Evolutionary conservation across 495 filamentous ascomycete species (phyloP).

Genomic region (Aspergillus homomorphus): DNA sequence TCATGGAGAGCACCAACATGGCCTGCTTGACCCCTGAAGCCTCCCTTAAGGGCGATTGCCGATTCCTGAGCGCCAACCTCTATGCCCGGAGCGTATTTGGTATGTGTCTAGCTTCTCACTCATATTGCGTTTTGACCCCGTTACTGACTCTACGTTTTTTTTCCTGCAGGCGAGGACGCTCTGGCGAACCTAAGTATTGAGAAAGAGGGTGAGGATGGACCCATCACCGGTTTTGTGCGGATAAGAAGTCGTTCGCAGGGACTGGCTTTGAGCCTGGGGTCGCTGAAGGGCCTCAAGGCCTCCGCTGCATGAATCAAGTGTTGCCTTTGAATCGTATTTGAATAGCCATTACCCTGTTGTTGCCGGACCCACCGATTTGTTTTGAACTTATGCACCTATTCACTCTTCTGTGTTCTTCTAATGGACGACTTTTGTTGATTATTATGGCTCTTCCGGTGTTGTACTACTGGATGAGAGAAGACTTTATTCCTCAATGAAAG

Average conservation of each 20-base stretch:
- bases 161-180: constrained; percentile 85
- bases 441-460: constrained; percentile 29
- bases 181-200: constrained; percentile 97
- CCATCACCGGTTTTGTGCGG: constrained; percentile 96
- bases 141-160: constrained; percentile 23
- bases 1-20: constrained; percentile 99
- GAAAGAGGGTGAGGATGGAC: constrained; percentile 92
- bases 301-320: constrained; percentile 43
- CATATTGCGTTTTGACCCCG: not conserved
- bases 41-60: constrained; percentile 94
- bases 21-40: constrained; percentile 95
- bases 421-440: constrained; percentile 35
- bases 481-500: constrained; percentile 18
- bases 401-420: constrained; percentile 18
- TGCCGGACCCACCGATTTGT: constrained; percentile 23
- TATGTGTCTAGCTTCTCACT: constrained; percentile 46
- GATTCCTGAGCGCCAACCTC: constrained; percentile 95
- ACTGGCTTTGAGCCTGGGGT: constrained; percentile 88
- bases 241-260: constrained; percentile 98
- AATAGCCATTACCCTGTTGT: constrained; percentile 25
- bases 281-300: constrained; percentile 85
- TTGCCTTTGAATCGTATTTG: constrained; percentile 16
- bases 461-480: constrained; percentile 35
- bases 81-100: constrained; percentile 98
- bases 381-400: constrained; percentile 13